Conservation (phyloP, 352 stramenopile genomes). For the Phytopythium boreale region DNA sequence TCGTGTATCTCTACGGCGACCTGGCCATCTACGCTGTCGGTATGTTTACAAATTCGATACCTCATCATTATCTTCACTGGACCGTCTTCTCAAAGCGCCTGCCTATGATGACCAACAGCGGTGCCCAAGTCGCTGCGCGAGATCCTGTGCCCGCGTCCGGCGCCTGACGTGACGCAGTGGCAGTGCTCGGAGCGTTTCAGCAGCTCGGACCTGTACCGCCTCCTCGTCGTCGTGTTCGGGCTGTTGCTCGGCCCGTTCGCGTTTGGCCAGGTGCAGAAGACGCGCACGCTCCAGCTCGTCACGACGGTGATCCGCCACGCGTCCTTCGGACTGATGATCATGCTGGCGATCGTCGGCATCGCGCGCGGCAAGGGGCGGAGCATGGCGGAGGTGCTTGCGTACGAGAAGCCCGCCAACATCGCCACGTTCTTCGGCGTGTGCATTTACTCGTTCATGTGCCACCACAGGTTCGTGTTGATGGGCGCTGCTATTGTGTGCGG, state of each 20-base stretch:
- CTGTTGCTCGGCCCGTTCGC: slow-evolving; percentile 72
- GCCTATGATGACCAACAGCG: slow-evolving; percentile 30
- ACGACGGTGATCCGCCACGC: slow-evolving; percentile 82
- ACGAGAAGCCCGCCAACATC: slow-evolving; percentile 72
- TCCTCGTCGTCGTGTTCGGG: slow-evolving; percentile 79
- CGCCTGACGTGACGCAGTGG: slow-evolving; percentile 44
- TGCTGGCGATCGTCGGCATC: slow-evolving; percentile 71
- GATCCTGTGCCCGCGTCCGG: slow-evolving; percentile 75
- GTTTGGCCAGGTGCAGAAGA: slow-evolving; percentile 84
- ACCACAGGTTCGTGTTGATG: slow-evolving; percentile 59
- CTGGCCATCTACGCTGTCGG: slow-evolving; percentile 85
- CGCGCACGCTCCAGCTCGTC: slow-evolving; percentile 66
- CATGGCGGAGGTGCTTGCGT: slow-evolving; percentile 59
- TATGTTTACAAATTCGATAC: slow-evolving; percentile 38
- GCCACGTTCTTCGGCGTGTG: slow-evolving; percentile 84
- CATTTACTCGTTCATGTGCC: slow-evolving; percentile 91
- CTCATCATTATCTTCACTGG: no score
- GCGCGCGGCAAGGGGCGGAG: slow-evolving; percentile 55
- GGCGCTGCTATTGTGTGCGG: background rate
- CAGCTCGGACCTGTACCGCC: slow-evolving; percentile 77
- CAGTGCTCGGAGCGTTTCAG: slow-evolving; percentile 64
- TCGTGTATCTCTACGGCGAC: slow-evolving; percentile 86
- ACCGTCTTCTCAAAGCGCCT: background rate
- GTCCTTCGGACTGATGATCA: slow-evolving; percentile 84
- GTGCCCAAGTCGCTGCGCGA: slow-evolving; percentile 86